A percentile compares a stretch with the other conserved stretches of the same genome.
These are phyloP conservation scores for Prunus mongolica DNA, from an alignment of 306 rosid species.

Conservation along the genomic window DNA sequence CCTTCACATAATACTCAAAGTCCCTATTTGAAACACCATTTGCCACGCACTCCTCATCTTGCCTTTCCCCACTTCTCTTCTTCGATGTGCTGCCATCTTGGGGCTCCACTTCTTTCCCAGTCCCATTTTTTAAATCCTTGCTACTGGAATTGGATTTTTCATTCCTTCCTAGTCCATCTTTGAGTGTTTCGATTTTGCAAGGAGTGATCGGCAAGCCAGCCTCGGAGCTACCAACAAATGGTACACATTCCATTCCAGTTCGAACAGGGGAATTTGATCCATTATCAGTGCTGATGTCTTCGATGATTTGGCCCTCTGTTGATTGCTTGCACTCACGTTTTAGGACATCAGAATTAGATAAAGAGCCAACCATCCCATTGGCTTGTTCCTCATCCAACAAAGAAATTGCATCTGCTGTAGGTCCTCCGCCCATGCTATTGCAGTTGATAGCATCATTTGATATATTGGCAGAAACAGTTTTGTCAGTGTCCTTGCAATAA, in stretches of 20 bases:
- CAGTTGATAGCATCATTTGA: conserved; percentile 45
- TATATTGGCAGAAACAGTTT: conserved; percentile 38
- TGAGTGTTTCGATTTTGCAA: conserved; percentile 62
- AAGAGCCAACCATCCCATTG: conserved; percentile 23
- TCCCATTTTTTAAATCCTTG: conserved; percentile 62
- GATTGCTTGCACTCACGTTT: conserved; percentile 48
- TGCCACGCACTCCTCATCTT: conserved; percentile 41
- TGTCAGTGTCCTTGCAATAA: conserved; percentile 48
- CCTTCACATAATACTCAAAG: conserved; percentile 86
- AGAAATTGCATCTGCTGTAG: conserved; percentile 44
- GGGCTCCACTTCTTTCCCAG: conserved; percentile 56
- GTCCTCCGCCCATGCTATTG: conserved; percentile 31
- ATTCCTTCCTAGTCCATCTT: conserved; percentile 65
- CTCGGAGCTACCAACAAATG: conserved; percentile 45
- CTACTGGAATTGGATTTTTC: conserved; percentile 53
- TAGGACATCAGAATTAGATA: conserved; percentile 40
- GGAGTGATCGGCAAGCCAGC: conserved; percentile 86
- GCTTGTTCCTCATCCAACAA: conserved; percentile 55
- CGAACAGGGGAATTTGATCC: conserved; percentile 50
- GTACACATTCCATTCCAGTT: conserved; percentile 62
- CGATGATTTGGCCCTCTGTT: conserved; percentile 44
- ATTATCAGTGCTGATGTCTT: conserved; percentile 58
- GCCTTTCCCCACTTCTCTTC: conserved; percentile 59
- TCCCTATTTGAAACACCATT: conserved; percentile 48
- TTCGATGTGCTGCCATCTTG: conserved; percentile 78